Conservation (phyloP, 768 basidiomycete species). For the Suillus plorans region DNA sequence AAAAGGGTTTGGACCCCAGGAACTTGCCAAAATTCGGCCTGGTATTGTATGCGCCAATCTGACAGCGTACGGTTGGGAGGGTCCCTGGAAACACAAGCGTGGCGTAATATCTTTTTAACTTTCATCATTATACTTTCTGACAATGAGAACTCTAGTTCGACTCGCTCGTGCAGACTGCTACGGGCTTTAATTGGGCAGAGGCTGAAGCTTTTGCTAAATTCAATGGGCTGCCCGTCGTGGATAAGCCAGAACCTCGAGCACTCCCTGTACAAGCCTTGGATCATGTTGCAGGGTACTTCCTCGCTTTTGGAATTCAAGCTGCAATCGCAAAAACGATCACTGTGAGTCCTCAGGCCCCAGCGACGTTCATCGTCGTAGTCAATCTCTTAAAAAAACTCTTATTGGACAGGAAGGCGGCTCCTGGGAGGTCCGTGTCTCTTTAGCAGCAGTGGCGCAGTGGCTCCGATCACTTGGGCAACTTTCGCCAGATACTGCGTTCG, state of each 20-base stretch:
- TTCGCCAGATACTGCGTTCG: conserved; percentile 41
- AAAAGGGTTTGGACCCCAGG: conserved; percentile 48
- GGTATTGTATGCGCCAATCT: conserved; percentile 57
- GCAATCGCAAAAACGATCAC: conserved; percentile 53
- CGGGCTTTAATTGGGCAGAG: conserved; percentile 60
- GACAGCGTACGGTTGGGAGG: conserved; percentile 57
- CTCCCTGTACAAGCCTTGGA: conserved; percentile 62
- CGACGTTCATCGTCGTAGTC: neutral
- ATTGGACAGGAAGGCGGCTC: conserved; percentile 54
- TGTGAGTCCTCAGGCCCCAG: conserved; percentile 28
- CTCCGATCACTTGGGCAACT: conserved; percentile 53
- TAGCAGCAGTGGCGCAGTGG: conserved; percentile 57
- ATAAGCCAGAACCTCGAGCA: conserved; percentile 25
- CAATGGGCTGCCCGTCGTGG: conserved; percentile 9
- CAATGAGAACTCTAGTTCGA: conserved; percentile 48
- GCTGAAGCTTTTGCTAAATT: conserved; percentile 44
- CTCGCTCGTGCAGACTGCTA: conserved; percentile 62
- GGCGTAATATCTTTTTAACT: conserved; percentile 38
- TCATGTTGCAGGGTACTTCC: conserved; percentile 57
- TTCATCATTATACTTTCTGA: neutral
- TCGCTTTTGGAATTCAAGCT: conserved; percentile 58
- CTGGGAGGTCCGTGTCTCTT: conserved; percentile 59
- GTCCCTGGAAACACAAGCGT: conserved; percentile 52
- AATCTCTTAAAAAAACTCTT: neutral
- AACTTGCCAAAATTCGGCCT: conserved; percentile 37